phyloP scores from a whole-genome alignment of 2,329 filamentous ascomycete genomes.

The Conoideocrella luteorostrata region DNA sequence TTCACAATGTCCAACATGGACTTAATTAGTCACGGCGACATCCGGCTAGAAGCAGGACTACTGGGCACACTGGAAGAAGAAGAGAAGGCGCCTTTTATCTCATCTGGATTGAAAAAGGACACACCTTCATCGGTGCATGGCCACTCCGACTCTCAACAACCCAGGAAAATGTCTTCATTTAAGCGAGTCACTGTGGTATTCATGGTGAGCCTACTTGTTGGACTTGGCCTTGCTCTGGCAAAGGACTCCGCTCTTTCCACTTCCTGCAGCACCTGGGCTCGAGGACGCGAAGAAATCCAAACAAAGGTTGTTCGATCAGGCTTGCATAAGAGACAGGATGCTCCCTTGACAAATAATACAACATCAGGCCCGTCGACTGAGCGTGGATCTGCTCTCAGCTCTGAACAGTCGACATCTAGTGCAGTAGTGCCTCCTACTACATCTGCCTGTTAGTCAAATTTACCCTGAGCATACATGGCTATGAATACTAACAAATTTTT shows the following conservation, averaged over 20 bases:
- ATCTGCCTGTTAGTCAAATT: conserved; percentile 1
- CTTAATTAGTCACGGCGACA: conserved; percentile 6
- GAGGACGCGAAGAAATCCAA: not conserved
- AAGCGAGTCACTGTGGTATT: conserved; percentile 12
- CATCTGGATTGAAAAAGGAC: conserved; percentile 4
- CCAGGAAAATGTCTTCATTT: conserved; percentile 13
- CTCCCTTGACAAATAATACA: conserved; percentile 3
- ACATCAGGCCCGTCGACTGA: not conserved
- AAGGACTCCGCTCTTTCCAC: not conserved
- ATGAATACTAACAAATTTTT: not conserved
- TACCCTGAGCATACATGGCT: not conserved
- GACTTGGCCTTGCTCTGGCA: conserved; percentile 16
- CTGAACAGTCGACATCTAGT: not conserved
- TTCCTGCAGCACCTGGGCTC: conserved; percentile 4
- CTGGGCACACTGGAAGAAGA: conserved; percentile 17
- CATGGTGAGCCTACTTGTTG: conserved; percentile 20
- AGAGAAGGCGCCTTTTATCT: conserved; percentile 14
- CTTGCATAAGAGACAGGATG: conserved; percentile 6
- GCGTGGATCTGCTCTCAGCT: not conserved
- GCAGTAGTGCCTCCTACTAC: not conserved
- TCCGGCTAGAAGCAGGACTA: conserved; percentile 17
- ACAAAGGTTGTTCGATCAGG: conserved; percentile 2
- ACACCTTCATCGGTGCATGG: not conserved
- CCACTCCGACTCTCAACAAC: not conserved
- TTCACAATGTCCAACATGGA: conserved; percentile 13